phyloP scores from a whole-genome alignment of 345 rosid species.

The Erodium maritimum region DNA sequence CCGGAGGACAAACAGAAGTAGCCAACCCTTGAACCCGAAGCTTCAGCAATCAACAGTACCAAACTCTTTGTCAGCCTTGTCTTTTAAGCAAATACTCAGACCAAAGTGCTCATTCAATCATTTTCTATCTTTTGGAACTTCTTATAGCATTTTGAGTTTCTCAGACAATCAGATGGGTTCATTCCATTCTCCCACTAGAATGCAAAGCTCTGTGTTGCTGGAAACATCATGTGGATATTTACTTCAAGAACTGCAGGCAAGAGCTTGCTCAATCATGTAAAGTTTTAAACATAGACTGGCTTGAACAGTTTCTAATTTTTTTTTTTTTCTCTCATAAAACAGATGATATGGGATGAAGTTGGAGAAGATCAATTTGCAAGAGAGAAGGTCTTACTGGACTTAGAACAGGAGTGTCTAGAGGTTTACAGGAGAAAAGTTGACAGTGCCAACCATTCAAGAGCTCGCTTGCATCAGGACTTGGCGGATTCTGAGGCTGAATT shows the following conservation, averaged over 20 bases:
- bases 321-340: constrained; percentile 9
- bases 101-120: constrained; percentile 21
- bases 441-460: constrained; percentile 78
- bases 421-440: constrained; percentile 92
- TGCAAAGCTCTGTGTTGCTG: constrained; percentile 48
- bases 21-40: constrained; percentile 61
- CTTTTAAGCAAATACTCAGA: constrained; percentile 53
- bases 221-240: constrained; percentile 84
- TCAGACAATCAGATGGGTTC: constrained; percentile 47
- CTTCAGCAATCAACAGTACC: constrained; percentile 40
- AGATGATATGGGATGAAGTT: constrained; percentile 99
- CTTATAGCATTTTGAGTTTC: background rate
- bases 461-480: constrained; percentile 91
- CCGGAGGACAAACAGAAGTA: constrained; percentile 6
- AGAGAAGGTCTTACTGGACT: constrained; percentile 71
- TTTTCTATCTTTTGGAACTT: constrained; percentile 6
- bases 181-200: constrained; percentile 43
- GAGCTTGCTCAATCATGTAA: constrained; percentile 8
- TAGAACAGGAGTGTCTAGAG: constrained; percentile 87
- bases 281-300: background rate
- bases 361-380: constrained; percentile 72
- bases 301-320: constrained; percentile 2
- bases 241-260: constrained; percentile 82
- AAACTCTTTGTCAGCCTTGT: constrained; percentile 53
- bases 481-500: constrained; percentile 97